Conservation (phyloP, 2,329 filamentous ascomycete genomes). For the Scolecobasidium constrictum region DNA sequence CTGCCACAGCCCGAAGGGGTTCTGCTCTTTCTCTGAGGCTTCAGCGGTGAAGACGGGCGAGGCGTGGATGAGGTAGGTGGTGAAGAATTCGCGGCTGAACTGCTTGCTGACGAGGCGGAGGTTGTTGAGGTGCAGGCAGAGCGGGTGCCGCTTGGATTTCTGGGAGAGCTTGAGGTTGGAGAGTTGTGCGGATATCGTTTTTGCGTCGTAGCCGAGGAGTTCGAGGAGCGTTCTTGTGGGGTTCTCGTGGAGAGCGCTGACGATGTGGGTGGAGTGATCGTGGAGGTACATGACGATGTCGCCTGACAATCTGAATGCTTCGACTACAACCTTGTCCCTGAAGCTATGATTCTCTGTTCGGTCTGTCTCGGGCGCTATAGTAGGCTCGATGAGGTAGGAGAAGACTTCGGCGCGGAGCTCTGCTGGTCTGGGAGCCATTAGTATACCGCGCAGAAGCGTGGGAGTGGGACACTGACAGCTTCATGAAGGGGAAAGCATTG, state of each 20-base stretch:
- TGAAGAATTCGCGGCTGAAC: conserved; percentile 6
- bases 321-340: neutral
- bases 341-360: neutral
- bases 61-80: conserved; percentile 2
- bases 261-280: neutral
- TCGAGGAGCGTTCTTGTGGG: neutral
- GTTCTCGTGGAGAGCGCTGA: neutral
- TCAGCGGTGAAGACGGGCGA: conserved; percentile 6
- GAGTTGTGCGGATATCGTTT: neutral
- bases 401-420: conserved; percentile 10
- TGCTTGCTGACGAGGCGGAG: conserved; percentile 2
- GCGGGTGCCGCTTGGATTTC: neutral
- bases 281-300: neutral
- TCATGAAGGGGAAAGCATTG: neutral
- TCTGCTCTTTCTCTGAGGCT: neutral
- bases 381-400: conserved; percentile 3
- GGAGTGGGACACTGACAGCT: neutral
- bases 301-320: neutral
- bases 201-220: neutral
- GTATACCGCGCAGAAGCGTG: neutral
- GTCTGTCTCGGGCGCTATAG: neutral
- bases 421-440: conserved; percentile 4
- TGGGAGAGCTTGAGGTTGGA: neutral
- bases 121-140: conserved; percentile 1
- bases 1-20: neutral